Percentiles rank a stretch among this genome's conserved stretches.
Evolutionary conservation across 2,329 filamentous ascomycete genomes (phyloP).

Genomic region (Fonsecaea pedrosoi): DNA sequence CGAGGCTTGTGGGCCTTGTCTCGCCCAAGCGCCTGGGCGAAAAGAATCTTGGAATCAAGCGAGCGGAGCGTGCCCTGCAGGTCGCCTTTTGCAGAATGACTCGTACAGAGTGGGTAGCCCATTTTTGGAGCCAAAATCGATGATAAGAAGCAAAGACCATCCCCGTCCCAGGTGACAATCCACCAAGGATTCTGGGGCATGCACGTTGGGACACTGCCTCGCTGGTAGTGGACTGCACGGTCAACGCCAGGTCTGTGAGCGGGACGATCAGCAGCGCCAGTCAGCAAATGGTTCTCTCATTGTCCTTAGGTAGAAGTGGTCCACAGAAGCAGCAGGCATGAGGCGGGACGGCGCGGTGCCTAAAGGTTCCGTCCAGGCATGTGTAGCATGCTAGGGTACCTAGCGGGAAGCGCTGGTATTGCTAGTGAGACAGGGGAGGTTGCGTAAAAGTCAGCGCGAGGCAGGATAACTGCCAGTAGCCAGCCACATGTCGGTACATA

Average conservation of each 20-base stretch:
- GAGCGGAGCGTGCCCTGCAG: constrained; percentile 3
- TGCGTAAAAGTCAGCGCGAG: background rate
- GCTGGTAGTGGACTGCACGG: background rate
- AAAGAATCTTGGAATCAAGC: background rate
- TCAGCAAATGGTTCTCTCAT: background rate
- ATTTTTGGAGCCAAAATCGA: background rate
- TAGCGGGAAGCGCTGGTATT: background rate
- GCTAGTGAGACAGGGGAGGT: background rate
- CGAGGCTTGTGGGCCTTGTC: background rate
- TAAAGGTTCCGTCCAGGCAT: background rate
- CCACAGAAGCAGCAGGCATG: constrained; percentile 3
- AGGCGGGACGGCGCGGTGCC: constrained; percentile 15
- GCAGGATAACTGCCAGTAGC: background rate
- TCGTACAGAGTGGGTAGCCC: background rate
- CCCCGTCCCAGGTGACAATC: background rate
- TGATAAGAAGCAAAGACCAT: background rate
- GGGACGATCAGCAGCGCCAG: background rate
- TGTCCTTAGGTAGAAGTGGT: too few species aligned
- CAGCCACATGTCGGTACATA: too few species aligned
- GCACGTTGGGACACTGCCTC: background rate
- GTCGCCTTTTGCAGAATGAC: constrained; percentile 1
- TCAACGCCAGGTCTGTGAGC: background rate
- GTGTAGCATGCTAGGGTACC: too few species aligned
- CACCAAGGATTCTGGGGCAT: background rate
- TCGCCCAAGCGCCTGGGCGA: constrained; percentile 1